Conservation (phyloP, 129 eudicot genomes). For the Lactuca sativa region DNA sequence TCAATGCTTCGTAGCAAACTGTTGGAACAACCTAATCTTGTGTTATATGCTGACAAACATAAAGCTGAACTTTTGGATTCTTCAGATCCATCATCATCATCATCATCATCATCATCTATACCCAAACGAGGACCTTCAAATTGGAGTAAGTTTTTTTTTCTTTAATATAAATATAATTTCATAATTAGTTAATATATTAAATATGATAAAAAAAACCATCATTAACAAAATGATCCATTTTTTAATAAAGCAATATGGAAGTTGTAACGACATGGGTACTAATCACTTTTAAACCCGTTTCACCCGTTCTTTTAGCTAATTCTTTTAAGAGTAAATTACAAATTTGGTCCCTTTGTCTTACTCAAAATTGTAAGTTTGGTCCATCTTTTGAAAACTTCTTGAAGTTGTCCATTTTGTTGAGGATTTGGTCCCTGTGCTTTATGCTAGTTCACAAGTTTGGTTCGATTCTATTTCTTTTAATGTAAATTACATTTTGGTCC, state of each 20-base stretch:
- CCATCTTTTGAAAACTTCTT: background rate
- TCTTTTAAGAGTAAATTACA: background rate
- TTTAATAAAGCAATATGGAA: background rate
- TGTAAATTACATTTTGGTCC: background rate
- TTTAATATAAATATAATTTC: too few species aligned
- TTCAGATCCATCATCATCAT: conserved; percentile 44
- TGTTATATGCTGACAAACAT: conserved; percentile 63
- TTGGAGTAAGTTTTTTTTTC: conserved; percentile 62
- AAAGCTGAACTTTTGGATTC: conserved; percentile 52
- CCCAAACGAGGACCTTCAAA: conserved; percentile 60
- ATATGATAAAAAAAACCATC: background rate
- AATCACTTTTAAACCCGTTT: background rate
- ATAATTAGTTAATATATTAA: too few species aligned
- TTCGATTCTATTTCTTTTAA: too few species aligned
- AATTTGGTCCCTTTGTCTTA: background rate
- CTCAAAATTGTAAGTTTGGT: background rate
- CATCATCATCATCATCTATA: conserved; percentile 53
- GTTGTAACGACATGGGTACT: background rate
- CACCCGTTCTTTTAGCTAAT: background rate
- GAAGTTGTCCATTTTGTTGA: background rate
- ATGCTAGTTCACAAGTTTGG: background rate
- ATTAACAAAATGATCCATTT: too few species aligned
- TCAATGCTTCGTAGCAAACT: conserved; percentile 74
- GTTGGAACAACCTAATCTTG: conserved; percentile 69
- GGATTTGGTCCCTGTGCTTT: background rate